These are phyloP conservation scores for Acacia concinna DNA, from an alignment of 331 rosid species.

Conservation along the genomic window DNA sequence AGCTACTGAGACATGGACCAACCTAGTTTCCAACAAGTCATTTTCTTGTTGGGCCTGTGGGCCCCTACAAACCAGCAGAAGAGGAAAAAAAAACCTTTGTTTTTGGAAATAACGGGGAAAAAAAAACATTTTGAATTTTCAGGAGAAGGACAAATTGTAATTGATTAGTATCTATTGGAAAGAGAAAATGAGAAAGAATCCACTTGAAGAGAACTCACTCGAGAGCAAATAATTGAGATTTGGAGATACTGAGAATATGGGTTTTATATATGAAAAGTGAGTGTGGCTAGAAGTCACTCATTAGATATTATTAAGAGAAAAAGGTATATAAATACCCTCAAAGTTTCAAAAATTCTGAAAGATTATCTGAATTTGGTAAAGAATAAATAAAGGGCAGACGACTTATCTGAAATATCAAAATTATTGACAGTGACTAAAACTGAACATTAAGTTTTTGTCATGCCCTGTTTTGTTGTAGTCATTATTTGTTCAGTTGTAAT, in stretches of 20 bases:
- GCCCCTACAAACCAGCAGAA: neutral
- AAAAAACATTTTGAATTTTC: neutral
- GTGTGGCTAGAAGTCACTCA: neutral
- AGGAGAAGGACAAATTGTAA: neutral
- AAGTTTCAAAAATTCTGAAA: too few relatives aligned
- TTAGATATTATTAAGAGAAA: neutral
- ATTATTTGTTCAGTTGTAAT: too few relatives aligned
- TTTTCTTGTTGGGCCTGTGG: neutral
- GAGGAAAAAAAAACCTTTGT: neutral
- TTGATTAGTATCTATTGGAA: neutral
- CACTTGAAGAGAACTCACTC: neutral
- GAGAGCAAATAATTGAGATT: neutral
- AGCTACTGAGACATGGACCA: neutral
- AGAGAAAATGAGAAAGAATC: neutral
- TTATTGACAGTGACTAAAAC: too few relatives aligned
- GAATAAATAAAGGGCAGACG: too few relatives aligned
- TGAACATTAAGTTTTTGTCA: too few relatives aligned
- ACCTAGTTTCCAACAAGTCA: neutral
- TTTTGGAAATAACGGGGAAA: neutral
- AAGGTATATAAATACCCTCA: too few relatives aligned
- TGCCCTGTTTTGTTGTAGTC: too few relatives aligned
- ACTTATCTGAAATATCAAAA: too few relatives aligned
- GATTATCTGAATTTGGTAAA: too few relatives aligned
- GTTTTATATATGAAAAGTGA: neutral
- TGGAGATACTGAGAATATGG: neutral